These are phyloP conservation scores for Suillus alpinus DNA, from an alignment of 768 basidiomycete species.

Conservation along the genomic window DNA sequence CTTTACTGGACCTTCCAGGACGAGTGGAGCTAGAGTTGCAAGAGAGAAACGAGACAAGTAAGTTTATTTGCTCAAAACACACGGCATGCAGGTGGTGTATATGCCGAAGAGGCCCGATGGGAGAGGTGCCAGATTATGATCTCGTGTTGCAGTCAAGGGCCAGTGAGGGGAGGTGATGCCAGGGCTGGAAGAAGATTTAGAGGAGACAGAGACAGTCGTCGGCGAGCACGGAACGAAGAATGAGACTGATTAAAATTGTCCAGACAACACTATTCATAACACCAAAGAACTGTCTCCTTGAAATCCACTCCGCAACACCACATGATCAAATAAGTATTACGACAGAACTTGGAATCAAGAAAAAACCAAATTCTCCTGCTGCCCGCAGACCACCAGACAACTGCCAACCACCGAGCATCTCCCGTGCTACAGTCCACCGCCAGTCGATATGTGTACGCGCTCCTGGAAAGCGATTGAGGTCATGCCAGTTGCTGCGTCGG, in stretches of 20 bases:
- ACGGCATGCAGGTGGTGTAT: no score
- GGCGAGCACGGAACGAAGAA: constrained; percentile 1
- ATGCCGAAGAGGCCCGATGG: no score
- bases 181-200: neutral
- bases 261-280: no score
- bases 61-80: no score
- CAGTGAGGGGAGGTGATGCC: neutral
- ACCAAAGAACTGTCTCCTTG: neutral
- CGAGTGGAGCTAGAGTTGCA: constrained; percentile 60
- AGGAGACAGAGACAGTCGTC: constrained; percentile 1
- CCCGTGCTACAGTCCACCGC: neutral
- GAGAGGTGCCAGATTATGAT: constrained; percentile 34
- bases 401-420: neutral
- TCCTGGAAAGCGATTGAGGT: neutral
- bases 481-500: neutral
- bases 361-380: neutral
- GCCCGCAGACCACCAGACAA: neutral
- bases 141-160: neutral
- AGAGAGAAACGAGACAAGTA: no score
- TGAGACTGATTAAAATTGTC: no score
- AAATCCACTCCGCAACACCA: neutral
- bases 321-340: neutral
- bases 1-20: constrained; percentile 87
- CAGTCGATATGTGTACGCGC: neutral
- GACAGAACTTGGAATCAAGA: neutral